phyloP scores from a whole-genome alignment of 768 basidiomycete genomes.

The Hemileccinum rubropunctum region DNA sequence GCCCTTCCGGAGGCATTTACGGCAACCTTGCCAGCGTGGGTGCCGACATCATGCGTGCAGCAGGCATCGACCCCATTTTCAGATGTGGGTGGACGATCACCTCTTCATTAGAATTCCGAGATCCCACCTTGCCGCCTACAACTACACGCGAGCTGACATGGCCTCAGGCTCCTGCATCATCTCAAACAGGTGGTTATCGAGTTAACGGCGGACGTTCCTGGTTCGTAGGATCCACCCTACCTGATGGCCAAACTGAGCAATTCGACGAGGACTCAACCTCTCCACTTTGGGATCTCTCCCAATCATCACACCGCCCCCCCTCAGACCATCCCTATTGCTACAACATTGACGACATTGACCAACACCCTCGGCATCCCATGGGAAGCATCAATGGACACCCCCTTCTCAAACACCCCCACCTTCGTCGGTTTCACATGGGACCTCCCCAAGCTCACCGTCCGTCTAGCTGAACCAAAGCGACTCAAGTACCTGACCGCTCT shows the following conservation, averaged over 20 bases:
- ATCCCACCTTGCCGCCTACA: neutral
- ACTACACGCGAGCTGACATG: neutral
- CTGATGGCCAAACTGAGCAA: no score
- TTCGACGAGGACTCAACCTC: no score
- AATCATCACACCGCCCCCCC: no score
- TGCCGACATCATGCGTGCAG: no score
- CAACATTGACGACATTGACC: no score
- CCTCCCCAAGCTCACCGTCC: neutral
- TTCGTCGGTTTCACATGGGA: neutral
- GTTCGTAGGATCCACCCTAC: no score
- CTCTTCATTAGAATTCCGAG: constrained; percentile 11
- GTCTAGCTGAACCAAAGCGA: neutral
- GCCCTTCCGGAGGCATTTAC: neutral
- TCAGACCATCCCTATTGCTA: neutral
- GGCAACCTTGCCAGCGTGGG: no score
- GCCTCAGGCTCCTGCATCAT: no score
- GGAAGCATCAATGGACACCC: neutral
- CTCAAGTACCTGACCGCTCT: no score
- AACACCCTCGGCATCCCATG: no score
- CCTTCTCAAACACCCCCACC: neutral
- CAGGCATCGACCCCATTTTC: no score
- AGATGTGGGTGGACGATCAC: constrained; percentile 2
- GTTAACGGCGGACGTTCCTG: no score
- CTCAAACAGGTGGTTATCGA: neutral
- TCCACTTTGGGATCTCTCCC: neutral